Percentiles rank a stretch among this genome's conserved stretches.
phyloP scores from a whole-genome alignment of 495 filamentous ascomycete genomes.

The Darksidea phi region DNA sequence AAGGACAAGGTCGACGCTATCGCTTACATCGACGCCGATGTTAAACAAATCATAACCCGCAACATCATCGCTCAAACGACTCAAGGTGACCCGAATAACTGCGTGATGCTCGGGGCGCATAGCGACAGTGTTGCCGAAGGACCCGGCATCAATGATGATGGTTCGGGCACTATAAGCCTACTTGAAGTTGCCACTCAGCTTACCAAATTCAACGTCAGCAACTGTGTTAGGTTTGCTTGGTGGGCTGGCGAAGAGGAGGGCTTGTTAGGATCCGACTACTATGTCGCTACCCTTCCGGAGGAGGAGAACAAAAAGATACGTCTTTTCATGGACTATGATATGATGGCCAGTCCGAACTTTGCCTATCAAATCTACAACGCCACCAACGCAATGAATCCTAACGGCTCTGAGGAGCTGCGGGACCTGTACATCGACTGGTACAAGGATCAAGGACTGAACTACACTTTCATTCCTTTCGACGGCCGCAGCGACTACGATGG shows the following conservation, averaged over 20 bases:
- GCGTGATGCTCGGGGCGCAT: conserved; percentile 65
- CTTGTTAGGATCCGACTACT: conserved; percentile 63
- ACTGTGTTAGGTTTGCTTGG: conserved; percentile 68
- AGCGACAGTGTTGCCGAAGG: conserved; percentile 64
- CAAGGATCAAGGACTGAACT: conserved; percentile 46
- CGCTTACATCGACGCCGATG: conserved; percentile 44
- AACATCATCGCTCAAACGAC: conserved; percentile 71
- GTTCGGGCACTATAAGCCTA: conserved; percentile 62
- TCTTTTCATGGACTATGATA: conserved; percentile 75
- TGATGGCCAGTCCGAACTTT: conserved; percentile 77
- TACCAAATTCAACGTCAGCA: conserved; percentile 57
- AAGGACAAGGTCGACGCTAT: conserved; percentile 45
- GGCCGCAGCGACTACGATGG: conserved; percentile 70
- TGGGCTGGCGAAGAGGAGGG: conserved; percentile 70
- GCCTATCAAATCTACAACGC: conserved; percentile 66
- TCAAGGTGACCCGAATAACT: conserved; percentile 63
- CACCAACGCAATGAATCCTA: conserved; percentile 61
- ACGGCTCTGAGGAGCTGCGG: conserved; percentile 63
- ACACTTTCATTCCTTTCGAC: conserved; percentile 57
- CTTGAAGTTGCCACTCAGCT: conserved; percentile 64
- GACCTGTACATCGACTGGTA: conserved; percentile 63
- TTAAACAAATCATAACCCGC: conserved; percentile 42
- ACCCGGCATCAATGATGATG: conserved; percentile 69
- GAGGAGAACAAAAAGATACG: conserved; percentile 58
- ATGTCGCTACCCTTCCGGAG: conserved; percentile 52